A percentile compares a stretch with the other conserved stretches of the same genome.
Evolutionary conservation across 768 basidiomycete species (phyloP).

Genomic region (Amanita pseudoporphyria): DNA sequence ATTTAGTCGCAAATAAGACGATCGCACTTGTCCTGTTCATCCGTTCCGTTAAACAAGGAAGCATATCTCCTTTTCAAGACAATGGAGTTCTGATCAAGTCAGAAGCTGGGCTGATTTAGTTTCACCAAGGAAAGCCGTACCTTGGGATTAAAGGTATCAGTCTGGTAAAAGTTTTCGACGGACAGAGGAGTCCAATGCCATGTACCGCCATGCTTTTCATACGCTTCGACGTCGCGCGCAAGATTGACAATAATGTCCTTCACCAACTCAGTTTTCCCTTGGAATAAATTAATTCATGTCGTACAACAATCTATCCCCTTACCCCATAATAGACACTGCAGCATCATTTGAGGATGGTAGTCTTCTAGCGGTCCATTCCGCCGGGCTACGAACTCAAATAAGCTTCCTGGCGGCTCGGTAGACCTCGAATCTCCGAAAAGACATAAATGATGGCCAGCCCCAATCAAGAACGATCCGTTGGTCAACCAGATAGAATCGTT

Average conservation of each 20-base stretch:
- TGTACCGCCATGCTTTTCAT: conserved; percentile 13
- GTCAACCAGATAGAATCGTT: conserved; percentile 89
- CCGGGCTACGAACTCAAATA: conserved; percentile 77
- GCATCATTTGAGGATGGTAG: conserved; percentile 88
- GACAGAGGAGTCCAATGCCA: conserved; percentile 41
- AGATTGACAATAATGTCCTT: conserved; percentile 73
- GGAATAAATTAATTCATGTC: conserved; percentile 3
- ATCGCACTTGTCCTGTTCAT: conserved; percentile 37
- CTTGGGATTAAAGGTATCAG: conserved; percentile 15
- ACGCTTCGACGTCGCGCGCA: conserved; percentile 27
- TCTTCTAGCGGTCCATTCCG: conserved; percentile 83
- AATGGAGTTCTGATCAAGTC: neutral
- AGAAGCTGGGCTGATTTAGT: neutral
- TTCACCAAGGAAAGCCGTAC: conserved; percentile 7
- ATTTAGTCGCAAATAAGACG: neutral
- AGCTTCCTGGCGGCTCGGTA: conserved; percentile 27
- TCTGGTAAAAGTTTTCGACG: conserved; percentile 45
- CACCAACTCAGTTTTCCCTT: conserved; percentile 80
- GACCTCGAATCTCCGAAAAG: conserved; percentile 43
- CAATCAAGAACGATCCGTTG: conserved; percentile 73
- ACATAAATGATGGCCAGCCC: conserved; percentile 75
- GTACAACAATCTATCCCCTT: conserved; percentile 12
- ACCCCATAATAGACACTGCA: conserved; percentile 94
- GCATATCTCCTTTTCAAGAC: conserved; percentile 25
- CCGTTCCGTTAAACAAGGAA: conserved; percentile 41